These are phyloP conservation scores for Pluteus cervinus DNA, from an alignment of 768 basidiomycete species.

Conservation along the genomic window DNA sequence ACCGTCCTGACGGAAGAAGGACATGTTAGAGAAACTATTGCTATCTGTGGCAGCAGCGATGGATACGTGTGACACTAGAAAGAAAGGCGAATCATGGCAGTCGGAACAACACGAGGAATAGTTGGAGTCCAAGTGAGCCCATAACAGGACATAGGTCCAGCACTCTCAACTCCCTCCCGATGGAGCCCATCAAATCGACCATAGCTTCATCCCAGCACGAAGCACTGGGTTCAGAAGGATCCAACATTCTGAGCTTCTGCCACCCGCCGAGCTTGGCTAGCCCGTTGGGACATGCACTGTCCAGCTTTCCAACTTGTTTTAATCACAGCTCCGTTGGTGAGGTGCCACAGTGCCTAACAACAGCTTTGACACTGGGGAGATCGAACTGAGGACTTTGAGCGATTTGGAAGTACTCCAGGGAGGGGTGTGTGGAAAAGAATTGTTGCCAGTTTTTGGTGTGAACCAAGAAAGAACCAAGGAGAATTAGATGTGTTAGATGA, in stretches of 20 bases:
- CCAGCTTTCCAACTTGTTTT: conserved; percentile 65
- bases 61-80: too few relatives aligned
- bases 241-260: conserved; percentile 61
- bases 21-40: too few relatives aligned
- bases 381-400: conserved; percentile 86
- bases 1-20: too few relatives aligned
- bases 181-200: conserved; percentile 41
- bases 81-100: too few relatives aligned
- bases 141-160: too few relatives aligned
- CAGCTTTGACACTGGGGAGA: conserved; percentile 50
- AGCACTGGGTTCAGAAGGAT: conserved; percentile 57
- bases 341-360: conserved; percentile 48
- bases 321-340: conserved; percentile 69
- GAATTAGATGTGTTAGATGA: conserved; percentile 62
- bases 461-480: conserved; percentile 87
- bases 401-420: conserved; percentile 70
- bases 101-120: too few relatives aligned
- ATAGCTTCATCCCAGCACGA: conserved; percentile 56
- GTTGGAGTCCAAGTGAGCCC: too few relatives aligned
- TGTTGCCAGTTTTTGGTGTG: conserved; percentile 63
- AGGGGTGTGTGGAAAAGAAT: conserved; percentile 63
- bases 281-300: too few relatives aligned
- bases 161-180: conserved; percentile 51
- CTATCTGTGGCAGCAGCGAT: too few relatives aligned
- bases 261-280: too few relatives aligned